These are phyloP conservation scores for Boletellus emodensis DNA, from an alignment of 768 basidiomycete species.

Conservation along the genomic window DNA sequence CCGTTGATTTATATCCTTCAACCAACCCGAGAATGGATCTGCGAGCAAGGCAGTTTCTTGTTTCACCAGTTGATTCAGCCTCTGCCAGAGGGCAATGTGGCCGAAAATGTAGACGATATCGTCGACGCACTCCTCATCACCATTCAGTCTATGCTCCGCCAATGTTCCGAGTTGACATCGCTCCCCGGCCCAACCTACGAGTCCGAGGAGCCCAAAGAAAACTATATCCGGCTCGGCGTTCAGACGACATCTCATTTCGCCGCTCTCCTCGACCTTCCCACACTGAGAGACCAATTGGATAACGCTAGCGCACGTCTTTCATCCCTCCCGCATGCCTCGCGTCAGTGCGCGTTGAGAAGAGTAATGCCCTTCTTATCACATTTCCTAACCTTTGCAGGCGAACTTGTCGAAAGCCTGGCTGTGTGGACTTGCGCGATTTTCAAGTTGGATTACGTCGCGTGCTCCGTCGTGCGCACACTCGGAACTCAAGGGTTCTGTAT, in stretches of 20 bases:
- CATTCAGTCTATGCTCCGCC: slow-evolving; percentile 56
- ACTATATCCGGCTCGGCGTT: slow-evolving; percentile 50
- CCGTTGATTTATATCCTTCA: slow-evolving; percentile 25
- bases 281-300: slow-evolving; percentile 40
- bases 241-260: slow-evolving; percentile 44
- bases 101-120: slow-evolving; percentile 35
- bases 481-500: slow-evolving; percentile 90
- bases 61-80: slow-evolving; percentile 7
- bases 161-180: slow-evolving; percentile 28
- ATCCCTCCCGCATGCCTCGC: slow-evolving; percentile 26
- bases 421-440: slow-evolving; percentile 74
- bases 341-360: slow-evolving; percentile 38
- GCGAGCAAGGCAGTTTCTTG: slow-evolving; percentile 25
- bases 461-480: slow-evolving; percentile 67
- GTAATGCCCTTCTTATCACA: slow-evolving; percentile 72
- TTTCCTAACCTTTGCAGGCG: slow-evolving; percentile 55
- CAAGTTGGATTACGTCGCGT: slow-evolving; percentile 79
- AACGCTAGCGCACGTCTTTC: slow-evolving; percentile 38
- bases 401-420: slow-evolving; percentile 53
- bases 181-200: slow-evolving; percentile 8
- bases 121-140: slow-evolving; percentile 63
- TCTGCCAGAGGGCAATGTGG: neutral
- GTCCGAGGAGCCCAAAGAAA: slow-evolving; percentile 36
- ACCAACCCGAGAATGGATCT: slow-evolving; percentile 29
- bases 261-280: slow-evolving; percentile 44